phyloP scores from a whole-genome alignment of 305 asterid species.

The Ruellia speciosa region DNA sequence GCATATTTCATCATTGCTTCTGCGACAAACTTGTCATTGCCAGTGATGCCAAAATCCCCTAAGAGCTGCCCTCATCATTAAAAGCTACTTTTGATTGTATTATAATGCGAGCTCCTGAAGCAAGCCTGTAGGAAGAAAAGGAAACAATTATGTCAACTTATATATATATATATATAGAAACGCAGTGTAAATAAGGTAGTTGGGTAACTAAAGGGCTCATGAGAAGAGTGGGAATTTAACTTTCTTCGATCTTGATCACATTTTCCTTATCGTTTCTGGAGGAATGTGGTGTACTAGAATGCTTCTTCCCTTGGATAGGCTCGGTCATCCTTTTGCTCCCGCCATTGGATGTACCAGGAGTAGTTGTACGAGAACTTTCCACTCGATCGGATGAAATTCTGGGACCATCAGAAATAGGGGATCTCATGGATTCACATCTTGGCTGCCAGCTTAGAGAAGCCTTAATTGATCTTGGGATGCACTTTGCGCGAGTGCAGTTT shows the following conservation, averaged over 20 bases:
- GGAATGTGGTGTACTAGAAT: conserved; percentile 33
- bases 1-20: not conserved
- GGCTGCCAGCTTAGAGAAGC: conserved; percentile 66
- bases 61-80: conserved; percentile 19
- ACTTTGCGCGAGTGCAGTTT: conserved; percentile 45
- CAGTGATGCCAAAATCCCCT: conserved; percentile 6
- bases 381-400: conserved; percentile 70
- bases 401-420: conserved; percentile 80
- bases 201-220: not conserved
- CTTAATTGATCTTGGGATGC: conserved; percentile 79
- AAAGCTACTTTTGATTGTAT: conserved; percentile 51
- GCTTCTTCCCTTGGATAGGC: conserved; percentile 34
- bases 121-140: conserved; percentile 62
- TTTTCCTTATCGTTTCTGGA: conserved; percentile 43
- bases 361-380: conserved; percentile 46
- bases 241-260: conserved; percentile 86
- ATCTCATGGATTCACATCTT: conserved; percentile 68
- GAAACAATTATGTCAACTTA: conserved; percentile 23
- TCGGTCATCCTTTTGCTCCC: conserved; percentile 74
- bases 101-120: conserved; percentile 98
- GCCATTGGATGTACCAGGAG: conserved; percentile 47
- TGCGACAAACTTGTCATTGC: conserved; percentile 4
- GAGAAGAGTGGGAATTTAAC: conserved; percentile 43
- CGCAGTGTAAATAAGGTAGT: not conserved
- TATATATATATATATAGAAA: not conserved